A percentile compares a stretch with the other conserved stretches of the same genome.
Evolutionary conservation across 2,329 filamentous ascomycete species (phyloP).

Genomic region (Alternaria angustiovoidea): DNA sequence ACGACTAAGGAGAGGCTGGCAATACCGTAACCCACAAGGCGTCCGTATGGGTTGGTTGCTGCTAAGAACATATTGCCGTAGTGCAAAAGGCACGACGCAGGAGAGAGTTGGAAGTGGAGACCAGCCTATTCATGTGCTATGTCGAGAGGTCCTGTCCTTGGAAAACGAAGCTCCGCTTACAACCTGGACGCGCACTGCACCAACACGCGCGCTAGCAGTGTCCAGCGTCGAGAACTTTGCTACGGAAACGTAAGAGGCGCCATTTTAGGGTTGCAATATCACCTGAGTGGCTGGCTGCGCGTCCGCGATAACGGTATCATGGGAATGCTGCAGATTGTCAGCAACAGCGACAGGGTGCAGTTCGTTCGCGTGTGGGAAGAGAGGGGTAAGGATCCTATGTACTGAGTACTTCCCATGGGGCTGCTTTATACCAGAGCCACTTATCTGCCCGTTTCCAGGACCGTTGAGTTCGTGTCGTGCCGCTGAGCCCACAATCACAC

Average conservation of each 20-base stretch:
- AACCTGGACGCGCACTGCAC: conserved; percentile 16
- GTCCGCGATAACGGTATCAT: conserved; percentile 20
- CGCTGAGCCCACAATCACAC: conserved; percentile 24
- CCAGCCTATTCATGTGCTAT: conserved; percentile 12
- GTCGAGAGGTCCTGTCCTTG: conserved; percentile 2
- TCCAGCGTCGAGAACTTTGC: conserved; percentile 11
- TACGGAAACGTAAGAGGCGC: conserved; percentile 24
- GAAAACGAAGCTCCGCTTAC: conserved; percentile 6
- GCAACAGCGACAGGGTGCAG: conserved; percentile 18
- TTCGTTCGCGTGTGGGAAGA: conserved; percentile 16
- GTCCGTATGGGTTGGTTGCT: conserved; percentile 8
- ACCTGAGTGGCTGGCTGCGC: conserved; percentile 17
- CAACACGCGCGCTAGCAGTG: conserved; percentile 14
- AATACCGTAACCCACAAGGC: conserved; percentile 5
- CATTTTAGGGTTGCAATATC: conserved; percentile 10
- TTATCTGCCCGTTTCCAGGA: conserved; percentile 20
- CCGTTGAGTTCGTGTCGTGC: conserved; percentile 32
- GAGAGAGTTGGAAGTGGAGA: conserved; percentile 23
- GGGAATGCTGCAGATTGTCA: conserved; percentile 15
- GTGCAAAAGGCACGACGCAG: conserved; percentile 23
- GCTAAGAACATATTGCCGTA: conserved; percentile 8
- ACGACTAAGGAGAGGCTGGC: background rate
- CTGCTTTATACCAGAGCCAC: conserved; percentile 23
- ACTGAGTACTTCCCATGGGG: conserved; percentile 20
- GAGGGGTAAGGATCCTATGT: conserved; percentile 19